These are phyloP conservation scores for Leccinum boreale DNA, from an alignment of 768 basidiomycete genomes.

Conservation along the genomic window DNA sequence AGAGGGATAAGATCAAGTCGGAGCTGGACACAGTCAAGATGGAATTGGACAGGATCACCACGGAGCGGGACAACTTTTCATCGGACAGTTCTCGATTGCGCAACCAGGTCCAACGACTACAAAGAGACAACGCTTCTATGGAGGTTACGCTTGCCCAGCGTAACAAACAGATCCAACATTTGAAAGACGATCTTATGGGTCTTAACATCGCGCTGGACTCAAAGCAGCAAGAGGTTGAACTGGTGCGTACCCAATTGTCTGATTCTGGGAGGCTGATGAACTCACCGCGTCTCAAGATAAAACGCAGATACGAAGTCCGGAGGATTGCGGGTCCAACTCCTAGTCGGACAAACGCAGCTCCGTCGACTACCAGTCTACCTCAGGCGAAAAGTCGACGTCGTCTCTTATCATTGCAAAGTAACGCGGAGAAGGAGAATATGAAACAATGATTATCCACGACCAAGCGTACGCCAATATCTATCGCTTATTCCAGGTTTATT, in stretches of 20 bases:
- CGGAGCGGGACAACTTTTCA: neutral
- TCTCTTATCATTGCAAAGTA: neutral
- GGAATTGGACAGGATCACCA: neutral
- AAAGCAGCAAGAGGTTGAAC: constrained; percentile 90
- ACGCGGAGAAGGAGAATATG: neutral
- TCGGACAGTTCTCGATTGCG: constrained; percentile 60
- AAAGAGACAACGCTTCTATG: constrained; percentile 80
- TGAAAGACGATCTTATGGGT: constrained; percentile 77
- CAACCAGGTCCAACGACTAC: constrained; percentile 62
- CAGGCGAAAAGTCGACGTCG: neutral
- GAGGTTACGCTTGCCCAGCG: constrained; percentile 77
- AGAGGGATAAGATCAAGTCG: neutral
- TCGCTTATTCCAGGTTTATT: constrained; percentile 3
- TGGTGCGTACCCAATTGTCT: constrained; percentile 48
- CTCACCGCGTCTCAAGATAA: constrained; percentile 43
- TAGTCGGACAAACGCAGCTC: constrained; percentile 43
- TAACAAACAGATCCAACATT: constrained; percentile 59
- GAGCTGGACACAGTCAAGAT: neutral
- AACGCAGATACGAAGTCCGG: constrained; percentile 56
- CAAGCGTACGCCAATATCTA: constrained; percentile 12
- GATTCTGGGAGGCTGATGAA: neutral
- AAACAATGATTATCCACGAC: neutral
- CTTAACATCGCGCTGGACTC: constrained; percentile 90
- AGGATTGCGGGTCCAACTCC: constrained; percentile 57
- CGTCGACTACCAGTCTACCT: constrained; percentile 15